These are phyloP conservation scores for Talaromyces sp. DNA, from an alignment of 2,329 filamentous ascomycete genomes.

Conservation along the genomic window DNA sequence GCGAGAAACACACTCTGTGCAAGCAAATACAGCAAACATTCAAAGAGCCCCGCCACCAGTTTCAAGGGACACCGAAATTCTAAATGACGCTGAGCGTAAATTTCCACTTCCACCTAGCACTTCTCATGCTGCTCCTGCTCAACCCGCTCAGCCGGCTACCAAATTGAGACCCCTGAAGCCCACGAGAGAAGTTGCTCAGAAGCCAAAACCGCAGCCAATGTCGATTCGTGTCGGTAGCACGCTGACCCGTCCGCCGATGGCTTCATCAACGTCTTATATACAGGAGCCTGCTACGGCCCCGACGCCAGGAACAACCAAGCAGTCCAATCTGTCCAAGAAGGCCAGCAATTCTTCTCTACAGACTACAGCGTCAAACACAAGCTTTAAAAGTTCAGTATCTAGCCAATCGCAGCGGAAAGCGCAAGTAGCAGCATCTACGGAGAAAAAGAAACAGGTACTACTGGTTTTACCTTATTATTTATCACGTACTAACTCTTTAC, in stretches of 20 bases:
- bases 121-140: constrained; percentile 15
- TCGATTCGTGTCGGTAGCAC: constrained; percentile 46
- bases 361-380: constrained; percentile 46
- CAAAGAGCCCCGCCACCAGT: constrained; percentile 22
- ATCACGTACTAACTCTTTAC: neutral
- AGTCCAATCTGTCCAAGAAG: constrained; percentile 52
- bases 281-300: constrained; percentile 45
- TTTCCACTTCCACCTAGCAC: constrained; percentile 18
- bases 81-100: constrained; percentile 23
- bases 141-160: constrained; percentile 15
- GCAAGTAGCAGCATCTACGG: constrained; percentile 58
- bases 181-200: constrained; percentile 37
- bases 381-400: constrained; percentile 61
- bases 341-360: constrained; percentile 63
- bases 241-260: constrained; percentile 38
- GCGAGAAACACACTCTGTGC: constrained; percentile 14
- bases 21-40: constrained; percentile 21
- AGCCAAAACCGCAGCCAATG: constrained; percentile 43
- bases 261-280: constrained; percentile 50
- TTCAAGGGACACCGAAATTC: constrained; percentile 26
- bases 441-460: constrained; percentile 66
- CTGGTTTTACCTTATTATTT: constrained; percentile 3
- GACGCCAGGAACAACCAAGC: constrained; percentile 40
- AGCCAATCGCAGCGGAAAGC: constrained; percentile 62
- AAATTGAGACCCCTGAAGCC: constrained; percentile 41